Percentiles rank a stretch among this genome's conserved stretches.
phyloP scores from a whole-genome alignment of 495 filamentous ascomycete genomes.

The Penicillium bovifimosum region DNA sequence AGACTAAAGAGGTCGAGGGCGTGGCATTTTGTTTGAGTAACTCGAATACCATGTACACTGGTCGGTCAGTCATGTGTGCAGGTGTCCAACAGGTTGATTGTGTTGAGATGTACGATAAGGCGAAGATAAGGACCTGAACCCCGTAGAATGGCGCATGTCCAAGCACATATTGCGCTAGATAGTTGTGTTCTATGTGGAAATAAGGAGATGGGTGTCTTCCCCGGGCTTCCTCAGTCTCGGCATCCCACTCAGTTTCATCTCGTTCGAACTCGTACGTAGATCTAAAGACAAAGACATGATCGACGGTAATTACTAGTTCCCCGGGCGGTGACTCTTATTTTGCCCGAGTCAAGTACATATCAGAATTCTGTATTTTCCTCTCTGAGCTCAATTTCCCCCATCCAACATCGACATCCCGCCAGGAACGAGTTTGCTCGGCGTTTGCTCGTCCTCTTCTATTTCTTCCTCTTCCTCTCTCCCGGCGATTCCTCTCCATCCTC shows the following conservation, averaged over 20 bases:
- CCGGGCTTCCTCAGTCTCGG: too few relatives aligned
- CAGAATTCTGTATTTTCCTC: slow-evolving; percentile 7
- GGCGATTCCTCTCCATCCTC: slow-evolving; percentile 7
- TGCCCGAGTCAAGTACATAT: slow-evolving; percentile 8
- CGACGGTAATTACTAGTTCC: not conserved
- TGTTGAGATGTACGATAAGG: not conserved
- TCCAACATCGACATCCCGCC: not conserved
- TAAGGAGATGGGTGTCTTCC: too few relatives aligned
- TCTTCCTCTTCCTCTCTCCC: slow-evolving; percentile 13
- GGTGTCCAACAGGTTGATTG: slow-evolving; percentile 1
- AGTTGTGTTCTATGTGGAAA: too few relatives aligned
- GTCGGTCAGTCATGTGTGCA: slow-evolving; percentile 1
- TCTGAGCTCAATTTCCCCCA: not conserved
- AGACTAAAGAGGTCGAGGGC: not conserved
- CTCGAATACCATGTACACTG: not conserved
- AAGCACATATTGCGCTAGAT: too few relatives aligned
- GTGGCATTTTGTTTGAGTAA: slow-evolving; percentile 11
- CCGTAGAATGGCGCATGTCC: too few relatives aligned
- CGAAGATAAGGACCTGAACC: not conserved
- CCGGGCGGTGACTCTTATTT: slow-evolving; percentile 4
- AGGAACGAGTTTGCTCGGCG: not conserved
- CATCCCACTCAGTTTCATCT: too few relatives aligned
- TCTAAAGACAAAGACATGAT: too few relatives aligned
- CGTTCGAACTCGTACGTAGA: too few relatives aligned
- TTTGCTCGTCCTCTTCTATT: slow-evolving; percentile 9